Conservation (phyloP, 2,329 filamentous ascomycete species). For the Ceratocystis destructans region DNA sequence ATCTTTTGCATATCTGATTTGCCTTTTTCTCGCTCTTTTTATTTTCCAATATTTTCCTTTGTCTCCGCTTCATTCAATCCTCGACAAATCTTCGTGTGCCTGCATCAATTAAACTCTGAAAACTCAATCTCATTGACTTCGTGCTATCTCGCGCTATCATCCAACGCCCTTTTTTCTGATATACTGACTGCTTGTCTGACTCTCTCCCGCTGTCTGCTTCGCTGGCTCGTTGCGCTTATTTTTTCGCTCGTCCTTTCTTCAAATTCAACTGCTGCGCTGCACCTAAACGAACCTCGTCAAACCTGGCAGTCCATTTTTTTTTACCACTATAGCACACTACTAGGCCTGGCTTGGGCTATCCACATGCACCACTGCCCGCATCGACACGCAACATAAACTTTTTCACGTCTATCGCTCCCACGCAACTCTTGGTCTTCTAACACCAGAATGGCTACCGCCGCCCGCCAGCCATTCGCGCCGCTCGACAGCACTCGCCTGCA, state of each 20-base stretch:
- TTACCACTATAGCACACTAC: background rate
- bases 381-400: background rate
- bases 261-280: background rate
- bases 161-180: background rate
- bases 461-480: slow-evolving; percentile 62
- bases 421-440: background rate
- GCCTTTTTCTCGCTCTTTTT: slow-evolving; percentile 10
- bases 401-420: background rate
- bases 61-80: slow-evolving; percentile 3
- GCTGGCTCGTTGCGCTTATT: slow-evolving; percentile 9
- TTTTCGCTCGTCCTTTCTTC: background rate
- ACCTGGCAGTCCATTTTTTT: background rate
- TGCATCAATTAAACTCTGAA: slow-evolving; percentile 1
- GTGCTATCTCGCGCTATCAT: background rate
- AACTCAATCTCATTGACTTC: slow-evolving; percentile 4
- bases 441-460: slow-evolving; percentile 38
- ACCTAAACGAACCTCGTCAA: background rate
- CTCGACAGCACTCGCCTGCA: slow-evolving; percentile 57
- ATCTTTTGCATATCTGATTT: background rate
- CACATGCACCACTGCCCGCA: background rate
- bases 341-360: background rate
- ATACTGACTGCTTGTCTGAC: no score
- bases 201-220: slow-evolving; percentile 5
- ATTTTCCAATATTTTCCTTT: slow-evolving; percentile 1
- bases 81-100: background rate